Percentiles rank a stretch among this genome's conserved stretches.
Conservation (phyloP, 805 yeast genomes). For the Candida pseudofarinosa region DNA sequence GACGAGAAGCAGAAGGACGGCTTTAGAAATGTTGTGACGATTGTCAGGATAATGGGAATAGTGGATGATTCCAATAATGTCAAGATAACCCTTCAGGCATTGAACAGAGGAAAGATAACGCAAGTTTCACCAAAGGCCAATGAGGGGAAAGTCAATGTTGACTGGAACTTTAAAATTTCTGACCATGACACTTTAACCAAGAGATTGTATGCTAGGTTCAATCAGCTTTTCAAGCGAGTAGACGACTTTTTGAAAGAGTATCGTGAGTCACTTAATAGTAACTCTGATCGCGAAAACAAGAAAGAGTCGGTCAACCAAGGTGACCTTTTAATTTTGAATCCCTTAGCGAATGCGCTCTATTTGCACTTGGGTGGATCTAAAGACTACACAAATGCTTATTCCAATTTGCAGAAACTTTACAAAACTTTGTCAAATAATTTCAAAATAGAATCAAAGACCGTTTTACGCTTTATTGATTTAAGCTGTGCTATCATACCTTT, state of each 20-base stretch:
- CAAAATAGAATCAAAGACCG: conserved; percentile 20
- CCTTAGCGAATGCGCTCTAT: conserved; percentile 56
- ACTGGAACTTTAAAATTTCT: conserved; percentile 17
- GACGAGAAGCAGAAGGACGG: conserved; percentile 1
- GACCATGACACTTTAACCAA: conserved; percentile 15
- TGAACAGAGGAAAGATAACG: conserved; percentile 37
- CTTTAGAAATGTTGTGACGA: conserved; percentile 30
- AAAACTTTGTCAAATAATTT: conserved; percentile 17
- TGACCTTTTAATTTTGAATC: conserved; percentile 49
- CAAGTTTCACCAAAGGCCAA: conserved; percentile 10
- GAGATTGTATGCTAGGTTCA: conserved; percentile 15
- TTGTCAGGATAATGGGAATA: conserved; percentile 46
- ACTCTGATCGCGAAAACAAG: conserved; percentile 12
- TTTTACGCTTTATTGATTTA: conserved; percentile 40
- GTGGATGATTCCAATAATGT: conserved; percentile 41
- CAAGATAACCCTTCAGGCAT: conserved; percentile 46
- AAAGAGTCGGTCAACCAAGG: conserved; percentile 9
- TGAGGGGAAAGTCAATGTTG: conserved; percentile 25
- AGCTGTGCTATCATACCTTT: conserved; percentile 51
- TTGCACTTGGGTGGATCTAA: conserved; percentile 49
- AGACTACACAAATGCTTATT: conserved; percentile 44
- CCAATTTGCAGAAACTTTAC: conserved; percentile 33
- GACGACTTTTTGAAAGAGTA: conserved; percentile 36
- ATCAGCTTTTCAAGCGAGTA: conserved; percentile 31
- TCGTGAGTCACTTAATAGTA: conserved; percentile 24